Percentiles rank a stretch among this genome's conserved stretches.
These are phyloP conservation scores for Sambucus nigra DNA, from an alignment of 129 eudicot species.

Conservation along the genomic window DNA sequence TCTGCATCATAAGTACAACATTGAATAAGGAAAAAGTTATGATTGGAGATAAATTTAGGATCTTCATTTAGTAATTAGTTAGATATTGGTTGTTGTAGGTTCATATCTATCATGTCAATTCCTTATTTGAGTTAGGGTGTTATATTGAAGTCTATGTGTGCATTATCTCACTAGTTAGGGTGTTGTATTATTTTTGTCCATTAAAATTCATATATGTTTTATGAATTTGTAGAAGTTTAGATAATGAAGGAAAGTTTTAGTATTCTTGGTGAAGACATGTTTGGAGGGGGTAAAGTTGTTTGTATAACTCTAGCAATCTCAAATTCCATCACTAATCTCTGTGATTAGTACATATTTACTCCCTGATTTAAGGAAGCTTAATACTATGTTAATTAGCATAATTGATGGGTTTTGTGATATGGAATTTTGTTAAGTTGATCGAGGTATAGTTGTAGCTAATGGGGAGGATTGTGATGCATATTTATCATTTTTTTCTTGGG, in stretches of 20 bases:
- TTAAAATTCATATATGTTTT: background rate
- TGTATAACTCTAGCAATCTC: conserved; percentile 88
- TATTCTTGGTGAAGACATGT: conserved; percentile 97
- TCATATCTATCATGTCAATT: too few relatives aligned
- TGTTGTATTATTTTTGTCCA: too few relatives aligned
- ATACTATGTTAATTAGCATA: conserved; percentile 65
- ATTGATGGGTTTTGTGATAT: conserved; percentile 67
- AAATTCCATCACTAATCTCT: conserved; percentile 87
- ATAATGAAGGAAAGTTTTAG: conserved; percentile 98
- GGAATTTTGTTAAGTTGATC: conserved; percentile 82
- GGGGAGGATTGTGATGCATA: conserved; percentile 42
- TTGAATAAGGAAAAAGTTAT: too few relatives aligned
- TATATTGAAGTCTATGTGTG: too few relatives aligned
- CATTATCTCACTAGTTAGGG: too few relatives aligned
- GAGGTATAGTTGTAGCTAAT: conserved; percentile 45
- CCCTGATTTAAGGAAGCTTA: conserved; percentile 91
- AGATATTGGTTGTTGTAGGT: too few relatives aligned
- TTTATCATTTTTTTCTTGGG: conserved; percentile 25
- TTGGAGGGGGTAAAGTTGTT: conserved; percentile 98
- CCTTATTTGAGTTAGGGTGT: too few relatives aligned
- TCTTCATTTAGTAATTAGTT: too few relatives aligned
- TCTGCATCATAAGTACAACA: too few relatives aligned
- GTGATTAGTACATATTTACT: conserved; percentile 67
- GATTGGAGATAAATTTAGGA: too few relatives aligned
- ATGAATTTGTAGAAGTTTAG: conserved; percentile 39